phyloP scores from a whole-genome alignment of 257 asterid genomes.

The Lithospermum erythrorhizon region DNA sequence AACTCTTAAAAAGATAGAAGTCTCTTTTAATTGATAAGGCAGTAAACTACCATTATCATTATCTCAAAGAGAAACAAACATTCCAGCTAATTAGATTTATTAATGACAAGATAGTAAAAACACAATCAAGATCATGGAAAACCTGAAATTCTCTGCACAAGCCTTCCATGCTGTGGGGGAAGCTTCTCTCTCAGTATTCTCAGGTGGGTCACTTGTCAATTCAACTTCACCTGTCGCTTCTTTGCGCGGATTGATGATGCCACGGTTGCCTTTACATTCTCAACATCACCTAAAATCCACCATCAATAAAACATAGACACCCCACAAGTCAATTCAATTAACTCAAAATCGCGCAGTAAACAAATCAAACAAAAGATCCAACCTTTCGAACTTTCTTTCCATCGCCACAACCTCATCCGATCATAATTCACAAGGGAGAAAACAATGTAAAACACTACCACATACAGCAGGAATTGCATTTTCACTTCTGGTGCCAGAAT shows the following conservation, averaged over 20 bases:
- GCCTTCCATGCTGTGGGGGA: constrained; percentile 99
- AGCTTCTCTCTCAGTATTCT: too few relatives aligned
- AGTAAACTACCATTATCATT: neutral
- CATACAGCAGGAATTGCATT: too few relatives aligned
- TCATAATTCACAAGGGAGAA: too few relatives aligned
- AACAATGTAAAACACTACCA: too few relatives aligned
- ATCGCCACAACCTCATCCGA: constrained; percentile 29
- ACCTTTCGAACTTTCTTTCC: constrained; percentile 42
- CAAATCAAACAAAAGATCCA: constrained; percentile 9
- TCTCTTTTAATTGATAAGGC: neutral
- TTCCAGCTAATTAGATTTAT: neutral
- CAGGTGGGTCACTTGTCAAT: too few relatives aligned
- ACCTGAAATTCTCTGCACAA: constrained; percentile 86
- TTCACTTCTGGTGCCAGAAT: too few relatives aligned
- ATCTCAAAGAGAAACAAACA: neutral
- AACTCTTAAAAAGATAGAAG: neutral
- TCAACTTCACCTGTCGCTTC: constrained; percentile 45
- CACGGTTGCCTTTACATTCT: constrained; percentile 31
- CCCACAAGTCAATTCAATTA: neutral
- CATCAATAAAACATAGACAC: constrained; percentile 17
- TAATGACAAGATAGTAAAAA: neutral
- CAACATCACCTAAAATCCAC: constrained; percentile 32
- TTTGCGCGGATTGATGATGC: constrained; percentile 26
- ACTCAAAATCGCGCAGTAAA: neutral
- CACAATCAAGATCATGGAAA: constrained; percentile 1